phyloP scores from a whole-genome alignment of 192 early-diverging fungal genomes.

The Entomortierella parvispora region DNA sequence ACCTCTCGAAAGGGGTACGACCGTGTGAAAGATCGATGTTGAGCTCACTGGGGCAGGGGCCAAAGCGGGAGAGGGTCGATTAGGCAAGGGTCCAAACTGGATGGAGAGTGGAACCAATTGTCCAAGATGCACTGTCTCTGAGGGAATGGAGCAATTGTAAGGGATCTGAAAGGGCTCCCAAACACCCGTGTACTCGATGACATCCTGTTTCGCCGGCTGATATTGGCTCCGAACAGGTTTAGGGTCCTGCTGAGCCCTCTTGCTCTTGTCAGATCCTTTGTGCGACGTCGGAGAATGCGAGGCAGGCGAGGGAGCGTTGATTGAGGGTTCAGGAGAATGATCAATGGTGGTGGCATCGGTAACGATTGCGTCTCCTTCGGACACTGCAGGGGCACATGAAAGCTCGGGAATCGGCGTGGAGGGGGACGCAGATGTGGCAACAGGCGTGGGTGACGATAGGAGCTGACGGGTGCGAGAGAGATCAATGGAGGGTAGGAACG shows the following conservation, averaged over 20 bases:
- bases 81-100: slow-evolving; percentile 11
- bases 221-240: no score
- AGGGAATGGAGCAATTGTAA: slow-evolving; percentile 28
- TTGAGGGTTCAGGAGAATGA: not conserved
- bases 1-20: no score
- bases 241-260: no score
- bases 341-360: not conserved
- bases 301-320: no score
- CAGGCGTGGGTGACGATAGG: not conserved
- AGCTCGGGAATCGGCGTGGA: no score
- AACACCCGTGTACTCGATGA: slow-evolving; percentile 36
- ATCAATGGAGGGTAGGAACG: slow-evolving; percentile 25
- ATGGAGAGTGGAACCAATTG: slow-evolving; percentile 32
- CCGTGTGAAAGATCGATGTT: no score
- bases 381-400: no score
- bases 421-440: not conserved
- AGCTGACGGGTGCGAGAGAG: slow-evolving; percentile 16
- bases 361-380: not conserved
- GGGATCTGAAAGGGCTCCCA: slow-evolving; percentile 47
- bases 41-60: no score
- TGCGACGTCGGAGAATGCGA: not conserved
- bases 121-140: slow-evolving; percentile 29
- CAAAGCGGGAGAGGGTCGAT: not conserved
- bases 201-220: not conserved
- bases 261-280: no score